Evolutionary conservation across 768 basidiomycete genomes (phyloP), one percentile per base, ranked within the genome.

Genomic region (Melanogaster broomeanus): DNA sequence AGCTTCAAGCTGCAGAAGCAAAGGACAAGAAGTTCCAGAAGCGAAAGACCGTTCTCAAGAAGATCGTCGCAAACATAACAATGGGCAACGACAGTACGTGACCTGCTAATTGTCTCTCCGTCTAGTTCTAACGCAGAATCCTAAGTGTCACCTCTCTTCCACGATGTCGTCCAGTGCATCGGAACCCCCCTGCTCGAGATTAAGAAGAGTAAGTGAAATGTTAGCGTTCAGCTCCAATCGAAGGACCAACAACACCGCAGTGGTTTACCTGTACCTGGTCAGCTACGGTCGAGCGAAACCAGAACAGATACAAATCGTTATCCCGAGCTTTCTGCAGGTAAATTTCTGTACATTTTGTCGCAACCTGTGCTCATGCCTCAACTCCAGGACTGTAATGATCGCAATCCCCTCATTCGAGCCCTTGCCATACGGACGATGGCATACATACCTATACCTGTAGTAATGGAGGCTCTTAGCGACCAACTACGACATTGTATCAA

Each of bases 351-450:
- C 50, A 52, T 13, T 19, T 39, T 22, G 37, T 56, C 25, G 19
- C 53, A 49, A 10, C 30, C 11, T 57, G 41, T n/a, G 34, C 57
- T 63, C 25, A 65, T 49, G 28, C 45, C 18, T 45, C 31, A 24
- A 42, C 51, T 28, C 38, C 61, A 98, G 96, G 96, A 98, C 67
- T 97, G 93, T 61, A 88, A 86, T 61, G 96, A 98, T 66, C 84
- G 90, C 41, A 98, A 98, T 67, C 96, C 97, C 11, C 85, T 99
- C 42, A 93, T 99, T 51, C 90, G 97, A 31, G 97, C 96, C 15
- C 78, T 99, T 41, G 94, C 97, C 18, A 95, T 99, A 61, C 90
- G 97, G 38, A 99, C 97, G 12, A 98, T 99, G 96, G 96, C 97
- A 7, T 98, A 97, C 65, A 98, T 99, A 61, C 93, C 94, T 31